Percentiles rank a stretch among this genome's conserved stretches.
Conservation (phyloP, 192 early-diverging fungal species). For the Coemansia javaensis region DNA sequence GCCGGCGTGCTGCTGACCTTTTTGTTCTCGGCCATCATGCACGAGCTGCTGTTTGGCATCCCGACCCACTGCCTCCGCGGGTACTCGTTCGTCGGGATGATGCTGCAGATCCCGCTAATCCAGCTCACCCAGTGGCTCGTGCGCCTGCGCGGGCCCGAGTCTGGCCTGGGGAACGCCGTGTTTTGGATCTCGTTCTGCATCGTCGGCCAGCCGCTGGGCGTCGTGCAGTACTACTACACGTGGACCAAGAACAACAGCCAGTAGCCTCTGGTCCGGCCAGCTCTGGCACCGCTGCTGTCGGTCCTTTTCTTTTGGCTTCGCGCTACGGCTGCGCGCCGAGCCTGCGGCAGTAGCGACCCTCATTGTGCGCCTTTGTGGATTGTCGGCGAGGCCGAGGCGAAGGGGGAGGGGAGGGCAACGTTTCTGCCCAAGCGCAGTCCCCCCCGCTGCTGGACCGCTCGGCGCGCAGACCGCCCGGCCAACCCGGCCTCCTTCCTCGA, state of each 20-base stretch:
- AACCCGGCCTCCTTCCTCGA: no score
- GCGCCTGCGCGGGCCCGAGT: slow-evolving; percentile 63
- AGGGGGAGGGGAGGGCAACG: no score
- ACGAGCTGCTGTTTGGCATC: slow-evolving; percentile 81
- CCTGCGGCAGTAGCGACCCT: no score
- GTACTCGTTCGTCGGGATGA: slow-evolving; percentile 77
- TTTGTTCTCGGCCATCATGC: slow-evolving; percentile 76
- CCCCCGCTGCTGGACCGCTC: no score
- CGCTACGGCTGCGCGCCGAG: no score
- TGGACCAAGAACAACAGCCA: slow-evolving; percentile 55
- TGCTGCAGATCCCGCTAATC: slow-evolving; percentile 73
- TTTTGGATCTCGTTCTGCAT: slow-evolving; percentile 82
- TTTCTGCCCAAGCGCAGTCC: no score
- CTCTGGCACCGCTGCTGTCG: no score
- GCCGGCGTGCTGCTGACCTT: slow-evolving; percentile 65
- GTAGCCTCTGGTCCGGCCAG: no score
- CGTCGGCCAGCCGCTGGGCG: slow-evolving; percentile 71
- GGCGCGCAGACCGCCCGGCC: no score
- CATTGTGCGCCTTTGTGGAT: no score
- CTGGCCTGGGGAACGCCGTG: slow-evolving; percentile 67
- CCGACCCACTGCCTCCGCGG: slow-evolving; percentile 77
- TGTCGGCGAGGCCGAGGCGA: no score
- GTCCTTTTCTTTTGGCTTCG: no score
- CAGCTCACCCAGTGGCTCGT: slow-evolving; percentile 62
- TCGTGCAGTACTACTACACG: slow-evolving; percentile 69